Conservation (phyloP, 1,284 basidiomycete genomes). For the Amylostereum areolatum region DNA sequence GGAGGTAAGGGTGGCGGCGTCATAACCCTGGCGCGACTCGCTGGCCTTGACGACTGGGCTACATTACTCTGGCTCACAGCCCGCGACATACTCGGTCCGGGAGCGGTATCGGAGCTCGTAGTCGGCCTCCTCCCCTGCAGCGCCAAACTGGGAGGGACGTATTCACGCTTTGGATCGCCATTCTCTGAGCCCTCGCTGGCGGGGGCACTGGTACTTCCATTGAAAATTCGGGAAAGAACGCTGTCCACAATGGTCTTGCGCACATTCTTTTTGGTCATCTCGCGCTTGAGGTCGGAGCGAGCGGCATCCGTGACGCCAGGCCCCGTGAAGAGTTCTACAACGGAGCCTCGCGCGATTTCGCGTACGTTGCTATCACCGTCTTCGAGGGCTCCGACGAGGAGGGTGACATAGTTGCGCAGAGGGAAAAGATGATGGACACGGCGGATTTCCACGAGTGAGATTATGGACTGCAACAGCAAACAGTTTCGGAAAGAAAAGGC, state of each 20-base stretch:
- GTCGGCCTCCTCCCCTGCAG: conserved; percentile 48
- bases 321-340: conserved; percentile 82
- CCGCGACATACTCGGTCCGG: conserved; percentile 31
- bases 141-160: conserved; percentile 68
- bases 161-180: conserved; percentile 53
- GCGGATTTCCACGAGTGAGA: conserved; percentile 64
- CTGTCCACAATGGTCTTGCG: conserved; percentile 80
- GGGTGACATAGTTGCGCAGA: conserved; percentile 75
- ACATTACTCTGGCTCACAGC: conserved; percentile 42
- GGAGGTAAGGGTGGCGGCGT: conserved; percentile 32
- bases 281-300: conserved; percentile 89
- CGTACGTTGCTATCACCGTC: conserved; percentile 90
- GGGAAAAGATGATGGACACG: conserved; percentile 68
- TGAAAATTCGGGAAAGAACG: conserved; percentile 58
- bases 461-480: conserved; percentile 43
- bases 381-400: conserved; percentile 81
- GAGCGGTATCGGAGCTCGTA: conserved; percentile 19
- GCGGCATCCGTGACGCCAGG: conserved; percentile 80
- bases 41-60: conserved; percentile 44
- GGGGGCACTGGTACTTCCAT: conserved; percentile 33
- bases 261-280: conserved; percentile 78
- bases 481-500: neutral
- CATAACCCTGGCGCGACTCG: conserved; percentile 48
- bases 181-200: conserved; percentile 52
- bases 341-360: conserved; percentile 74